Conservation (phyloP, 768 basidiomycete genomes). For the Hysterangium stoloniferum region DNA sequence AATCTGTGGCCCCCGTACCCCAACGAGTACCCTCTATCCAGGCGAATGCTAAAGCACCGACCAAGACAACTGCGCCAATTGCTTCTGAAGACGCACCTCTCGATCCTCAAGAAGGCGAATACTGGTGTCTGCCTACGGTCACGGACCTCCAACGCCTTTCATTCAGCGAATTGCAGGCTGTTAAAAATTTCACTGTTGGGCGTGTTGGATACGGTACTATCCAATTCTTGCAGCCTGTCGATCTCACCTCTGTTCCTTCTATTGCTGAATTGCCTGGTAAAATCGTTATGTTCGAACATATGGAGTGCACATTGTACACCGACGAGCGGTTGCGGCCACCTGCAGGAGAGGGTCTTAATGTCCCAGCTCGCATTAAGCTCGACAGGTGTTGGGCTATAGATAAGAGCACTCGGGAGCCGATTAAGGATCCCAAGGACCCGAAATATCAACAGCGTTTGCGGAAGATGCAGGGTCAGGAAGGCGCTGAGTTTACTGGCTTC, state of each 20-base stretch:
- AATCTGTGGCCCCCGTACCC: constrained; percentile 9
- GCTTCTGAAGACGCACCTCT: constrained; percentile 23
- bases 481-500: constrained; percentile 74
- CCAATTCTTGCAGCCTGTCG: constrained; percentile 64
- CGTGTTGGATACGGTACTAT: constrained; percentile 91
- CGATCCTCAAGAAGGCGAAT: constrained; percentile 75
- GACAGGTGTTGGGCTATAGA: constrained; percentile 83
- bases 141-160: constrained; percentile 61
- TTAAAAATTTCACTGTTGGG: constrained; percentile 76
- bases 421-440: constrained; percentile 76
- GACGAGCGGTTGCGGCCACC: constrained; percentile 69
- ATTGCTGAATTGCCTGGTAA: constrained; percentile 80
- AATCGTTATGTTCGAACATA: constrained; percentile 81
- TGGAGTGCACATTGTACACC: constrained; percentile 91
- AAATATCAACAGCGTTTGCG: constrained; percentile 73
- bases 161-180: constrained; percentile 64
- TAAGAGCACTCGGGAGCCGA: constrained; percentile 83
- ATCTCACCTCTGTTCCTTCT: constrained; percentile 77
- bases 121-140: constrained; percentile 82
- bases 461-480: constrained; percentile 55
- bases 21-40: constrained; percentile 22
- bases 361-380: constrained; percentile 69
- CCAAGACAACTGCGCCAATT: constrained; percentile 24
- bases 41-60: constrained; percentile 25
- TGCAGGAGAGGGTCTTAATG: constrained; percentile 82